Base-by-base conservation (phyloP, 495 filamentous ascomycete species). In the Penicillium pulvis region DNA sequence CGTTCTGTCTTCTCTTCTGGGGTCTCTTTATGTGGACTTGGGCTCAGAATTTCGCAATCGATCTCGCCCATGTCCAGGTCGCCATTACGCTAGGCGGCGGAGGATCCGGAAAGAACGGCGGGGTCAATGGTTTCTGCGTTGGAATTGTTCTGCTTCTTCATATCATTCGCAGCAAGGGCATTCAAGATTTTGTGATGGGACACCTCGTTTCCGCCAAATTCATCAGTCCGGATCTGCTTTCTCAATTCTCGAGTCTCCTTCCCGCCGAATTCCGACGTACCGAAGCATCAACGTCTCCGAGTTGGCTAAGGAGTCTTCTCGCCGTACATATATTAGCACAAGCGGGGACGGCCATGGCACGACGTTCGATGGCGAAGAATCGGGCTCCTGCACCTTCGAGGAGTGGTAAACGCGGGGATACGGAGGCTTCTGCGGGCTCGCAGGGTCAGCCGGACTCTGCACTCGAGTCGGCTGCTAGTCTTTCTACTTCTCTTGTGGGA, bases 41-140 rank as follows among this genome's bases (percentile, higher is more conserved):
- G 56, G 84, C 91, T 59, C 92, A 96, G 68, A 89, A 90, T 66
- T 88, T 96, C 65, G 87, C 92, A 35, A 80, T 98, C 68, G 94
- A 98, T 66, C 80, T 98, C n/a, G 92, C 94, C 41, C 93, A 98
- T 72, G 92, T 93, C 42, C 92, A 98, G 64, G 96, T 98, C 60
- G 93, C 94, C 46, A 85, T 97, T 45, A 94, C 92, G 1, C 79
- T 98, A 19, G 94, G 94, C 54, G 94, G 94, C 44, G 92, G 92
- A 50, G 89, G 85, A 31, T 79, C 89, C 8, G 88, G 84, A 51
- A 90, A 89, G 59, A 90, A 86, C 58, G 85, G 87, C 48, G 88
- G 91, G 56, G 84, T 88, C 55, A 79, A 78, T 58, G 77, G 90
- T 43, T 80, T 94, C 36, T 96, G 91, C 70, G 85, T 94, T 59